These are phyloP conservation scores for Trypethelium eluteriae DNA, from an alignment of 495 filamentous ascomycete species.

Conservation along the genomic window DNA sequence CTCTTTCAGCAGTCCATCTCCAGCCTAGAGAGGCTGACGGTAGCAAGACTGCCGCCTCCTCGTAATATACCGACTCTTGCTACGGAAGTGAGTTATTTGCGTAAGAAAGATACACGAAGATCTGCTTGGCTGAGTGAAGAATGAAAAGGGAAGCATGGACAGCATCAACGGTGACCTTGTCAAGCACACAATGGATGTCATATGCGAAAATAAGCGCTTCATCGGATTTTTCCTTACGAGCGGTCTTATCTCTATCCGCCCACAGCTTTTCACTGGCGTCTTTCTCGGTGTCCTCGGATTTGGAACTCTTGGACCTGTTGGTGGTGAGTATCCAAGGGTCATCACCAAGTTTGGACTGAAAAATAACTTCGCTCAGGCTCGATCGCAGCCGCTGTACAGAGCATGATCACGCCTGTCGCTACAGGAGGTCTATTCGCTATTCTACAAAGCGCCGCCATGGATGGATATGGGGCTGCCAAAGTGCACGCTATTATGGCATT, in stretches of 20 bases:
- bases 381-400: slow-evolving; percentile 21
- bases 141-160: not conserved
- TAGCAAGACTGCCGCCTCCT: too few species aligned
- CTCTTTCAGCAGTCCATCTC: too few species aligned
- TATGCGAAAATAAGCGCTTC: not conserved
- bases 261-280: not conserved
- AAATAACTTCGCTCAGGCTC: slow-evolving; percentile 16
- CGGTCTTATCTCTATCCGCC: not conserved
- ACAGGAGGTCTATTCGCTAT: slow-evolving; percentile 21
- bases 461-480: slow-evolving; percentile 22
- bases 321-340: not conserved
- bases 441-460: slow-evolving; percentile 29
- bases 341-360: not conserved
- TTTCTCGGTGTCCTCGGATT: slow-evolving; percentile 10
- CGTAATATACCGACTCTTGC: too few species aligned
- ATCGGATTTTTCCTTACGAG: not conserved
- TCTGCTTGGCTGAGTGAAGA: too few species aligned
- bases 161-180: not conserved
- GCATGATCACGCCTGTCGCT: slow-evolving; percentile 21
- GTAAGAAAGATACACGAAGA: too few species aligned
- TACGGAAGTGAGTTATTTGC: too few species aligned
- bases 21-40: too few species aligned
- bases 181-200: not conserved
- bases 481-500: slow-evolving; percentile 18
- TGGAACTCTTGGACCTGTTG: slow-evolving; percentile 1